Evolutionary conservation across 2,329 filamentous ascomycete species (phyloP).

Genomic region (Colletotrichum sp.): DNA sequence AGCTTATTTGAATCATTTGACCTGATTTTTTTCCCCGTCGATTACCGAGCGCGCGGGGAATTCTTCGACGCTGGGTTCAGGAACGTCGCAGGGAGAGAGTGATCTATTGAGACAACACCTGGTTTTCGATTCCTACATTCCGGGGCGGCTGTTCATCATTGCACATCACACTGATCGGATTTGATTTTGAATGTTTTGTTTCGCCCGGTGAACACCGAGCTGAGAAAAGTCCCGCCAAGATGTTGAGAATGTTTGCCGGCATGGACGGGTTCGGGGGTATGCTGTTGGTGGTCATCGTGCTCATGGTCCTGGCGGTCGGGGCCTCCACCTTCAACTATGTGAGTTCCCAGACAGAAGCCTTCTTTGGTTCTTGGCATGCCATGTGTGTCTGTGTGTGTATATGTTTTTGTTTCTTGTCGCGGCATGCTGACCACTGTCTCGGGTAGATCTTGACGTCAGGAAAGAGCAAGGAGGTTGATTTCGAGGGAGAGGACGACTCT

Average conservation of each 20-base stretch:
- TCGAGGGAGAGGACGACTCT: slow-evolving; percentile 18
- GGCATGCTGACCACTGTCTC: not conserved
- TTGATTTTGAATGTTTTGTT: not conserved
- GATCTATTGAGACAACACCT: not conserved
- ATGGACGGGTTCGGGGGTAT: slow-evolving; percentile 6
- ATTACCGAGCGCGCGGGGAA: not conserved
- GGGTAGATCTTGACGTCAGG: slow-evolving; percentile 17
- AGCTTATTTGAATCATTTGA: not conserved
- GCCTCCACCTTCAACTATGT: slow-evolving; percentile 21
- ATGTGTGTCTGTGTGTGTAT: not conserved
- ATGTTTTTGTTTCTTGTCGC: not conserved
- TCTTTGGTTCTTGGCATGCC: not conserved
- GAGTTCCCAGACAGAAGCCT: not conserved
- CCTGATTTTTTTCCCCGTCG: not conserved
- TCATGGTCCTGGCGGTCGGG: slow-evolving; percentile 16
- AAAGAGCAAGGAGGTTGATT: slow-evolving; percentile 2
- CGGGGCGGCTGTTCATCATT: not conserved
- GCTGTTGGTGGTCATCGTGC: slow-evolving; percentile 13
- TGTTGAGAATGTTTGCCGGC: slow-evolving; percentile 19
- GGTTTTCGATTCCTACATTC: not conserved
- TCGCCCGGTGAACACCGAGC: not conserved
- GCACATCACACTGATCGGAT: not conserved
- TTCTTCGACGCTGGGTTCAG: not conserved
- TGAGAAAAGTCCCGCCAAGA: not conserved
- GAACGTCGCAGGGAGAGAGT: not conserved